These are phyloP conservation scores for Rhodotorula sp. DNA, from an alignment of 1,284 basidiomycete species.

Conservation along the genomic window DNA sequence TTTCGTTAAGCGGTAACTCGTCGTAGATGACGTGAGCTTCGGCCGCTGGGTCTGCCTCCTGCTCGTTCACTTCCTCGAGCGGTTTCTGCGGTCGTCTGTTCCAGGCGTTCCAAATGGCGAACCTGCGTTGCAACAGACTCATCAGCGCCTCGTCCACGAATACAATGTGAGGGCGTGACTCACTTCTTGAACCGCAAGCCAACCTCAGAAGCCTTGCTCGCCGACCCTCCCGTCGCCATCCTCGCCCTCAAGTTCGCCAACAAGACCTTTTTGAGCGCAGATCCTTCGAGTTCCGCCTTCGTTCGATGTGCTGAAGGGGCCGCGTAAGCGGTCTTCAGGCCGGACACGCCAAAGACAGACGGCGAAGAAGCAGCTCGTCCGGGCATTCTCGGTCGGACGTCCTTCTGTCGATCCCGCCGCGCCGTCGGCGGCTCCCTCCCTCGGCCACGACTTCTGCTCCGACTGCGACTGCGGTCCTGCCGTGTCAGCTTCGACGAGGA, in stretches of 20 bases:
- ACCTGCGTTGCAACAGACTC: neutral
- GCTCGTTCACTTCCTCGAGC: neutral
- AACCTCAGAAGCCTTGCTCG: slow-evolving; percentile 20
- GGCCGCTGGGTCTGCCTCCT: neutral
- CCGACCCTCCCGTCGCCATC: slow-evolving; percentile 18
- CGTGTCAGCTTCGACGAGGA: neutral
- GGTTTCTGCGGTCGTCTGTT: neutral
- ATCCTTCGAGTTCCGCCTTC: neutral
- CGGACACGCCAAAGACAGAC: neutral
- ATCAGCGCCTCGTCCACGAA: neutral
- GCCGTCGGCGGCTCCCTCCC: neutral
- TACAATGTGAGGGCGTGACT: neutral
- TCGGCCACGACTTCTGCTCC: neutral
- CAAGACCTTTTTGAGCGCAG: slow-evolving; percentile 24
- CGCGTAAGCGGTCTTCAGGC: neutral
- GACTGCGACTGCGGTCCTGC: neutral
- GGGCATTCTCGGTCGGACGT: neutral
- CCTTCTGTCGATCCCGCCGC: neutral
- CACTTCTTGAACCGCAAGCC: slow-evolving; percentile 31
- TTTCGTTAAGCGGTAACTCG: no score
- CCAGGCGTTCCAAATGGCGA: slow-evolving; percentile 35
- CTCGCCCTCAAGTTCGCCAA: slow-evolving; percentile 14
- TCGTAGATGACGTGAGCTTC: neutral
- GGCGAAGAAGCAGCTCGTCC: slow-evolving; percentile 10
- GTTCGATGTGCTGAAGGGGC: neutral